phyloP scores from a whole-genome alignment of 345 rosid genomes.

The Camelina neglecta region DNA sequence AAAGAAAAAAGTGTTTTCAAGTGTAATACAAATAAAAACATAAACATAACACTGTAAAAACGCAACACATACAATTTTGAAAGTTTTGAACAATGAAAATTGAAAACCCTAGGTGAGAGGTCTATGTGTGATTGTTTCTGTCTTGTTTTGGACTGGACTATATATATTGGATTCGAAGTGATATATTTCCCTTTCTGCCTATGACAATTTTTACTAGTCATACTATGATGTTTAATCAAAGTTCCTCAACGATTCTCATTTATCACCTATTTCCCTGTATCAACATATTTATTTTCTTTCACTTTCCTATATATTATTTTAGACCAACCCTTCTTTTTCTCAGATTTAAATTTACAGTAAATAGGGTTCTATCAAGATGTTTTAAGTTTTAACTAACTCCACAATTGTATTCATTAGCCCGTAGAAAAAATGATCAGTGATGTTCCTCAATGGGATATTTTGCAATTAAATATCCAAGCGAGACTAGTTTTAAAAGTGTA shows the following conservation, averaged over 20 bases:
- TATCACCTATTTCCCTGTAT: conserved; percentile 10
- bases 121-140: conserved; percentile 25
- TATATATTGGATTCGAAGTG: conserved; percentile 3
- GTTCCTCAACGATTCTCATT: conserved; percentile 10
- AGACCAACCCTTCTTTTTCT: conserved; percentile 22
- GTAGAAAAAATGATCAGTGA: background rate
- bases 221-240: conserved; percentile 27
- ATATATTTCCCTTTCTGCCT: conserved; percentile 11
- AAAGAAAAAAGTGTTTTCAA: no score
- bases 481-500: background rate
- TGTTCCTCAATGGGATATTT: conserved; percentile 3
- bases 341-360: conserved; percentile 13
- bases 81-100: conserved; percentile 13
- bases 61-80: background rate
- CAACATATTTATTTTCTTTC: conserved; percentile 24
- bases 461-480: conserved; percentile 6
- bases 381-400: conserved; percentile 24
- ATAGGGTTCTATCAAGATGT: conserved; percentile 4
- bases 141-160: conserved; percentile 26
- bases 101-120: background rate
- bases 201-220: conserved; percentile 36
- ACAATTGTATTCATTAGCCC: background rate
- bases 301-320: background rate
- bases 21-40: background rate
- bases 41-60: background rate